phyloP scores from a whole-genome alignment of 73 alveolate species.

The Symbiodinium natans region DNA sequence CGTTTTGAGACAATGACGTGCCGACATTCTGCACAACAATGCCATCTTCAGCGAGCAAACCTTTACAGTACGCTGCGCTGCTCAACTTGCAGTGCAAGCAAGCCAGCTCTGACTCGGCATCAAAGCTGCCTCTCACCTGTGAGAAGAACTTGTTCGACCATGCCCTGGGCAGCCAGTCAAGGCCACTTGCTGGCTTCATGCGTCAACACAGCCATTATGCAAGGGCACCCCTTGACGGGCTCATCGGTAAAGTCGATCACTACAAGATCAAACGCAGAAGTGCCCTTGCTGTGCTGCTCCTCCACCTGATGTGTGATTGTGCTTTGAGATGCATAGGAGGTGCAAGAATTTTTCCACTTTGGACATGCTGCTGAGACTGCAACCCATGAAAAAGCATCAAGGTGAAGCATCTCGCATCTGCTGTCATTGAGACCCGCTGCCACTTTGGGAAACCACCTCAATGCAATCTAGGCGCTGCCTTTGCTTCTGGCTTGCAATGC shows the following conservation, averaged over 20 bases:
- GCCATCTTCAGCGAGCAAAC: conserved; percentile 27
- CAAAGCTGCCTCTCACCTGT: neutral
- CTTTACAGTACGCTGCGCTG: neutral
- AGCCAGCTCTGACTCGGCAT: neutral
- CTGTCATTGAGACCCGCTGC: conserved; percentile 33
- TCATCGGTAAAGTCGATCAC: conserved; percentile 79
- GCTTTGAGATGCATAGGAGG: neutral
- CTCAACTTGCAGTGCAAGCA: neutral
- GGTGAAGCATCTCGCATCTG: conserved; percentile 26
- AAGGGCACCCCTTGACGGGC: conserved; percentile 50
- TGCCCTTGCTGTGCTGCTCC: neutral
- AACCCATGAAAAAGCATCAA: conserved; percentile 41
- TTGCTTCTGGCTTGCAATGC: neutral
- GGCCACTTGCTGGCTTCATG: neutral
- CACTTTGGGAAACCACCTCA: conserved; percentile 71
- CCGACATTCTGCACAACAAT: conserved; percentile 74
- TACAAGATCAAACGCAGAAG: conserved; percentile 22
- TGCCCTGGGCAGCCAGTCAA: conserved; percentile 28
- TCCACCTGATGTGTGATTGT: neutral
- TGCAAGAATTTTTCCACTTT: neutral
- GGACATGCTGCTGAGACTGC: neutral
- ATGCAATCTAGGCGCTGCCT: neutral
- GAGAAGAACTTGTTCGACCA: conserved; percentile 61
- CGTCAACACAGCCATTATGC: neutral
- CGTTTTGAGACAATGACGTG: neutral